Evolutionary conservation across 305 asterid genomes (phyloP), one percentile per base, ranked within the genome.

Genomic region (Fraxinus platypoda): DNA sequence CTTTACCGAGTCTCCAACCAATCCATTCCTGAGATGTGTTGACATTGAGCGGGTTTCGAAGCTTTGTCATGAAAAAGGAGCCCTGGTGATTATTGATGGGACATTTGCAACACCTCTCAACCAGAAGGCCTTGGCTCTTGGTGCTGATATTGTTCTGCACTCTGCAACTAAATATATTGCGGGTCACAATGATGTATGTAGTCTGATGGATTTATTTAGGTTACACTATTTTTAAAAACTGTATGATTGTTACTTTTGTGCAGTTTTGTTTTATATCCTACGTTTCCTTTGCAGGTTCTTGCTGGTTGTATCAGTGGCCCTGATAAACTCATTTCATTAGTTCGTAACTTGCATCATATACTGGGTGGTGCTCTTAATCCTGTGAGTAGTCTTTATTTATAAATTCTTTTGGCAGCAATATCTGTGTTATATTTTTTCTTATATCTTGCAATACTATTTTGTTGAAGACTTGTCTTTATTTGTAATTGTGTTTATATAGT

Each of bases 1-100:
- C 91, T 96, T 94, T 79, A 94, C 98, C 0, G 99, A 96, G 90
- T 96, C 99, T 73, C 99, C 99, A 64, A 96, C 99, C 0, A 96
- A 96, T 85, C 98, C 99, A 80, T 94, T 96, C 86, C 84, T 96
- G 90, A 92, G 99, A 87, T 94, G 98, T 85, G 99, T 96, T 83
- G 97, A 96, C 90, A 91, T 96, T 90, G 95, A 94, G 91, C 85
- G 90, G 82, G 97, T 93, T 80, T 90, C 99, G 0, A 96, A 91
- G 92, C 94, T 94, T 78, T 96, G 99, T 87, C 99, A 93, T 86
- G 93, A 84, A 62, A 94, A 91, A 81, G 99, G 98, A 83, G 97
- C 97, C 79, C 75, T 96, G 86, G 98, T 94, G 33, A 88, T 95
- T 77, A 82, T 96, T 54, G 99, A 96, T 81, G 99, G 98, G 78